Base-by-base conservation (phyloP, 345 rosid species). In the Arabis hirsuta region DNA sequence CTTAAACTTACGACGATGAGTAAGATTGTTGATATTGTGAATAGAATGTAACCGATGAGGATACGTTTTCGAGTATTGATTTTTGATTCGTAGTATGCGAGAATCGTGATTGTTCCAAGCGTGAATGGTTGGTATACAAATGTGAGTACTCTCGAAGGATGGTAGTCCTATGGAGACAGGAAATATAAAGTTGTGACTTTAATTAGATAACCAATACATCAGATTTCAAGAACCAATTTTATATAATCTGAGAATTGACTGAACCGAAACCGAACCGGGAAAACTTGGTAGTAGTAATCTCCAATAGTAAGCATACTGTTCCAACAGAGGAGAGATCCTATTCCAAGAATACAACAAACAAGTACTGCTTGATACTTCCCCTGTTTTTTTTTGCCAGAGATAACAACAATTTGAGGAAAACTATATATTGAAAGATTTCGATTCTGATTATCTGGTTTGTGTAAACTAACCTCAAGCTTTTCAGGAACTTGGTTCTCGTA, bases 71-170 rank as follows among this genome's bases (percentile, higher is more conserved):
- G 74, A 0, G 97, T 93, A 67, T 86, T 58, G 19, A 89, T 66
- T 76, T 66, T 85, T 0, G 97, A 78, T 70, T 93, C 94, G 0
- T 79, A 26, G 76, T 85, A 84, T 4, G 97, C 69, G 0, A 93
- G 71, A 36, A 89, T 50, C 19, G 78, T 70, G 67, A 89, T 87
- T 6, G 90, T 74, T 79, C 83, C 90, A 11, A 91, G 52, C 2
- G 90, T 90, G 61, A 91, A 86, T 2, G 96, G 86, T 74, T 81
- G 88, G 64, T 89, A 91, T 55, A 94, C 88, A 7, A 89, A 79
- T 12, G 97, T 85, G 52, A 94, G 85, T 11, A 87, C 86, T 72
- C 98, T 89, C 38, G 92, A 84, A 50, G 98, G 98, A 83, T 92
- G 96, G 77, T 85, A 92, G 24, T 74, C 76, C 96, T 90, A 54